phyloP scores from a whole-genome alignment of 225 moss, liverwort and hornwort species.

The Climacium dendroides region DNA sequence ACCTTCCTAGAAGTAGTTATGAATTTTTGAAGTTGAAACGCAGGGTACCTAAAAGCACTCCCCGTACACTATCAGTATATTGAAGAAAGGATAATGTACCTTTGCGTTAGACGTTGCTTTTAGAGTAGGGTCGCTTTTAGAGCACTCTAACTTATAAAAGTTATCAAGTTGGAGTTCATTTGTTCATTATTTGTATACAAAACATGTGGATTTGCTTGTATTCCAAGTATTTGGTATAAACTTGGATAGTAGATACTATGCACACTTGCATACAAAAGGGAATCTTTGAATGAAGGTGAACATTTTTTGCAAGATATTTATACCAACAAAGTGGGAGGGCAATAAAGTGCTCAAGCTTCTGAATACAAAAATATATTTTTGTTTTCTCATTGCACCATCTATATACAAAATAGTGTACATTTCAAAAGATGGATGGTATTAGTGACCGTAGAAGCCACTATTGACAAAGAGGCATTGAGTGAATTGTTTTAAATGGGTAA shows the following conservation, averaged over 20 bases:
- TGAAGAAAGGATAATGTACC: background rate
- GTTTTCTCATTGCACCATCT: background rate
- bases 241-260: background rate
- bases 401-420: background rate
- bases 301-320: background rate
- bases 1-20: background rate
- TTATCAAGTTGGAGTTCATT: background rate
- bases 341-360: fast-evolving
- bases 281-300: background rate
- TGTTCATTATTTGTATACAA: background rate
- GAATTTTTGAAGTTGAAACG: background rate
- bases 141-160: fast-evolving
- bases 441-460: background rate
- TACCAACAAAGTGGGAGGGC: background rate
- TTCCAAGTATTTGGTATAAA: background rate
- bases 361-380: fast-evolving
- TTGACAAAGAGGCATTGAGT: background rate
- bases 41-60: fast-evolving
- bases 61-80: fast-evolving
- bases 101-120: fast-evolving
- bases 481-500: background rate
- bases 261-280: fast-evolving
- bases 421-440: background rate
- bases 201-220: background rate
- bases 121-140: fast-evolving